These are phyloP conservation scores for Metschnikowia hibisci DNA, from an alignment of 805 yeast genomes.

Conservation along the genomic window DNA sequence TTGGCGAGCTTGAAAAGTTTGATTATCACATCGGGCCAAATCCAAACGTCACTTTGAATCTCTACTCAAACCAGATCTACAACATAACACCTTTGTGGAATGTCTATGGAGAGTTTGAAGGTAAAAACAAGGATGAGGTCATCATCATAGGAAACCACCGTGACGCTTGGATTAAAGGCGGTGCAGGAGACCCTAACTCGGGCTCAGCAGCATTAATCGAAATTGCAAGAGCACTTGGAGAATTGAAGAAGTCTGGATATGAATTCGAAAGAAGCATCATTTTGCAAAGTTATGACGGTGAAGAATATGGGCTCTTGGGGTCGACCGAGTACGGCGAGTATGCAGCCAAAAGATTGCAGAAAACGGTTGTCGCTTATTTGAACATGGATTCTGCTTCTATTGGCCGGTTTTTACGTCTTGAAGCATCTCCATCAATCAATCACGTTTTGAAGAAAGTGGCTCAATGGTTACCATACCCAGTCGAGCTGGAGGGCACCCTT, in stretches of 20 bases:
- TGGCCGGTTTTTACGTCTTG: conserved; percentile 47
- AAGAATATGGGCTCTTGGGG: conserved; percentile 68
- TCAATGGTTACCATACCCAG: conserved; percentile 17
- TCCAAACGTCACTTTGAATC: conserved; percentile 40
- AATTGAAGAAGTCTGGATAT: conserved; percentile 58
- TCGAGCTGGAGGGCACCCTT: conserved; percentile 22
- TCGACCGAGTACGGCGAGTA: conserved; percentile 77
- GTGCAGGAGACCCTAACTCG: conserved; percentile 76
- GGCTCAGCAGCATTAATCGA: conserved; percentile 67
- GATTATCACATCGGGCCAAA: conserved; percentile 54
- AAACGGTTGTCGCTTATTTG: conserved; percentile 59
- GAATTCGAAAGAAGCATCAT: conserved; percentile 66
- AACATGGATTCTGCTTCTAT: conserved; percentile 62
- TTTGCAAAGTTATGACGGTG: conserved; percentile 80
- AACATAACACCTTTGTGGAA: conserved; percentile 59
- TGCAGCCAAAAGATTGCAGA: conserved; percentile 41
- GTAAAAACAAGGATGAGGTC: conserved; percentile 49
- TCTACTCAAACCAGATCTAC: conserved; percentile 59
- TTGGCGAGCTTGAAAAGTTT: conserved; percentile 36
- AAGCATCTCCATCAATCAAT: conserved; percentile 56
- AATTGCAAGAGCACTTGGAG: conserved; percentile 56
- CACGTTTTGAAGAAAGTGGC: conserved; percentile 40
- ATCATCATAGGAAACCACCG: conserved; percentile 72
- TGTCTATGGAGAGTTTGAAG: conserved; percentile 59
- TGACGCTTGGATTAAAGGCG: conserved; percentile 78